Base-by-base conservation (phyloP, 2,329 filamentous ascomycete species). In the Ophiostoma sp. region DNA sequence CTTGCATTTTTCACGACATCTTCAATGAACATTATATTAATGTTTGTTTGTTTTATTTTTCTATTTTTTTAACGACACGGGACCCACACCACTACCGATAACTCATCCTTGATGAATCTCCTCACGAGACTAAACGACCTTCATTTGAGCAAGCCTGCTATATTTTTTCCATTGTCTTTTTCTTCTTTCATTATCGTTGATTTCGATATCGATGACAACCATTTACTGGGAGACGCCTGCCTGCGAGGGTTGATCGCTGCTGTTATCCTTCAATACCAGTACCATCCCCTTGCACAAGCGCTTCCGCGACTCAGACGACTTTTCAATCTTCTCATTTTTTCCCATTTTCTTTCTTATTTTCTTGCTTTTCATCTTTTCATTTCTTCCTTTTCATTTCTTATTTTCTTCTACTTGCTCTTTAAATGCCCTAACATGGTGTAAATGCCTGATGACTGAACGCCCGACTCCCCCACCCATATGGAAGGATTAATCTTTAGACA, bases 361-460 rank as follows among this genome's bases (percentile, higher is more conserved):
- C 68, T 62, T 10, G 0, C 15, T 17, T 1, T 44, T n/a, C 33
- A n/a, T 20, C 68, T 67, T 27, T 64, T 44, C 8, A 27, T 41
- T 67, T 23, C n/a, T 4, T 10, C 2, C 17, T 17, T 1, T 44
- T n/a, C 33, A n/a, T 20, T 68, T 67, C 23, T 64, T 44, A 7
- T 33, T 41, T 67, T 54, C 17, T 54, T 52, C 67, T 68, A 48
- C 66, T 48, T 70, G 44, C 68, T 67, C 67, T 66, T 60, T 67
- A 73, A 72, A 72, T 72, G 73, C 73, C 73, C 70, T 69, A 71
- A 73, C 41, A 73, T 69, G 73, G 73, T 74, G 69, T 73, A 74
- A 71, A 74, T 71, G 73, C 72, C 64, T 75, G 70, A 75, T 74
- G 74, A 75, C 71, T 41, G 72, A 69, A 75, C 72, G 73, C 71